Percentiles rank a stretch among this genome's conserved stretches.
Conservation (phyloP, 768 basidiomycete species). For the Sarcodon aspratus region DNA sequence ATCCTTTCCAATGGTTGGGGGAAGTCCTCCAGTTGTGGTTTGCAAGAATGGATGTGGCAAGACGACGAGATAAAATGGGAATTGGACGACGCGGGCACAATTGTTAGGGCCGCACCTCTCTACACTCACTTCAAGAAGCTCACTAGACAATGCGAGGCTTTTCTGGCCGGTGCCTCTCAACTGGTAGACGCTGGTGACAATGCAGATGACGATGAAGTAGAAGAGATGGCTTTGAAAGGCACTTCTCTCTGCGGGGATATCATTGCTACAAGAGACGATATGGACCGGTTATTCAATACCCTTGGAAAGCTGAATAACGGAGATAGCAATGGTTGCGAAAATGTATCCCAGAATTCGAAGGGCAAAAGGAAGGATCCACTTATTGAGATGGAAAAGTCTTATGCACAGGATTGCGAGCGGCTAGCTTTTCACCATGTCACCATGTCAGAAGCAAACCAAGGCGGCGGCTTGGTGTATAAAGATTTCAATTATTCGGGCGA, state of each 20-base stretch:
- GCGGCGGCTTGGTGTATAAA: slow-evolving; percentile 14
- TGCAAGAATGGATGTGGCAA: slow-evolving; percentile 38
- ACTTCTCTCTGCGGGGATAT: slow-evolving; percentile 40
- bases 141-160: slow-evolving; percentile 38
- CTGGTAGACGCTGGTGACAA: slow-evolving; percentile 22
- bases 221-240: slow-evolving; percentile 28
- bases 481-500: slow-evolving; percentile 23
- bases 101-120: slow-evolving; percentile 27
- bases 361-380: slow-evolving; percentile 22
- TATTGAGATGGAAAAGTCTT: slow-evolving; percentile 27
- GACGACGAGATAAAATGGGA: slow-evolving; percentile 32
- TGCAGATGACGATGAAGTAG: slow-evolving; percentile 13
- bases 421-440: slow-evolving; percentile 35
- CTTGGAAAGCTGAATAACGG: slow-evolving; percentile 15
- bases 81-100: slow-evolving; percentile 7
- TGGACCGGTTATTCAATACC: slow-evolving; percentile 33
- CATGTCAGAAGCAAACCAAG: slow-evolving; percentile 11
- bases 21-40: slow-evolving; percentile 24
- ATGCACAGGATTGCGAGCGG: slow-evolving; percentile 31
- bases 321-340: background rate
- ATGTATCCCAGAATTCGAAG: slow-evolving; percentile 6
- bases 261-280: slow-evolving; percentile 35
- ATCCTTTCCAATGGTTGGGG: slow-evolving; percentile 30
- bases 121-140: slow-evolving; percentile 44
- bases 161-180: slow-evolving; percentile 31